These are phyloP conservation scores for Trypanosoma conorhini DNA, from an alignment of 208 protist genomes.

Conservation along the genomic window DNA sequence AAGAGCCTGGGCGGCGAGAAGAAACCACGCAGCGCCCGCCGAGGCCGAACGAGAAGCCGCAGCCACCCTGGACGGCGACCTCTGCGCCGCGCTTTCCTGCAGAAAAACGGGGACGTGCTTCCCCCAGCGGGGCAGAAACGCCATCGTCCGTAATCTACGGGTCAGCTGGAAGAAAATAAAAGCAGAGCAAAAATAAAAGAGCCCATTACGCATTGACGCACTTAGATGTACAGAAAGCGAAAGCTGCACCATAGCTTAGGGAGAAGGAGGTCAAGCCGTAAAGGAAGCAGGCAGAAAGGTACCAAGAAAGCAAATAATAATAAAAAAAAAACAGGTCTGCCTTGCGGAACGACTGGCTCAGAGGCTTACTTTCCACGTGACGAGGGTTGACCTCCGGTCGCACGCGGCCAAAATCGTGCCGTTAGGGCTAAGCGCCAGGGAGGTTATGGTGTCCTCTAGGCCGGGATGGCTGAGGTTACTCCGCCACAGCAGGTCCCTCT, in stretches of 20 bases:
- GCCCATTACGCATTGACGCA: neutral
- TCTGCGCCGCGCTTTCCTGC: too few relatives aligned
- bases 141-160: slow-evolving; percentile 7
- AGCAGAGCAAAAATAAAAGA: neutral
- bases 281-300: slow-evolving; percentile 1
- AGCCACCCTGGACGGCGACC: neutral
- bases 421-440: slow-evolving; percentile 29
- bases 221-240: neutral
- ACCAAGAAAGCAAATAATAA: neutral
- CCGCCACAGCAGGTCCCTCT: slow-evolving; percentile 21
- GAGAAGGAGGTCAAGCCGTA: neutral
- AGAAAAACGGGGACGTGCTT: slow-evolving; percentile 22
- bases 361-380: slow-evolving; percentile 27
- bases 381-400: slow-evolving; percentile 25
- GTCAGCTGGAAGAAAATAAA: neutral
- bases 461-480: slow-evolving; percentile 25
- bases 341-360: neutral
- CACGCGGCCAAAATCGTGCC: slow-evolving; percentile 25
- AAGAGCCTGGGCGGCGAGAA: slow-evolving; percentile 11
- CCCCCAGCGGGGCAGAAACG: neutral
- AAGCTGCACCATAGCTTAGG: neutral
- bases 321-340: slow-evolving; percentile 2
- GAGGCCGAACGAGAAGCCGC: neutral
- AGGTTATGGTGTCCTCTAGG: slow-evolving; percentile 32
- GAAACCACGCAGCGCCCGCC: slow-evolving; percentile 7